phyloP scores from a whole-genome alignment of 306 rosid species.

The Quercus alba region DNA sequence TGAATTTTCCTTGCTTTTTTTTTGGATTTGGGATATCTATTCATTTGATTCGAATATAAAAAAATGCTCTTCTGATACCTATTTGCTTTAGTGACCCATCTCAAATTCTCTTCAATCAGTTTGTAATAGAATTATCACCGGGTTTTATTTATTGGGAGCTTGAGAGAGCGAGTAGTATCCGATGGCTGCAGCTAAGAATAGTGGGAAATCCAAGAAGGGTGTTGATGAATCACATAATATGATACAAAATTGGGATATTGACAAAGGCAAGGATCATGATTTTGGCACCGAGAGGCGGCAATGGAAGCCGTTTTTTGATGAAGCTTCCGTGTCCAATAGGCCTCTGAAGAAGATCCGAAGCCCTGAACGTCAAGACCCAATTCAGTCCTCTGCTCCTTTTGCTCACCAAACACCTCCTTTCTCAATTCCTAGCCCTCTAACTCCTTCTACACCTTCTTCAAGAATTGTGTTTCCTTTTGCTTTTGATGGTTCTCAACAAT shows the following conservation, averaged over 20 bases:
- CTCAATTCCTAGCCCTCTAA: conserved; percentile 10
- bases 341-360: conserved; percentile 80
- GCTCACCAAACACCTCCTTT: conserved; percentile 17
- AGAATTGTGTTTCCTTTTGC: conserved; percentile 69
- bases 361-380: conserved; percentile 45
- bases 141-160: conserved; percentile 3
- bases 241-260: conserved; percentile 28
- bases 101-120: conserved; percentile 8
- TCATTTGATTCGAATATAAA: not conserved
- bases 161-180: conserved; percentile 45
- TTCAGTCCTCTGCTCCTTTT: conserved; percentile 31
- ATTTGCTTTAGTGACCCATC: conserved; percentile 23
- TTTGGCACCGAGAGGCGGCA: conserved; percentile 36
- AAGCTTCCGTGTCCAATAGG: conserved; percentile 45
- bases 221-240: conserved; percentile 22
- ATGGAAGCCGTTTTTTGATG: conserved; percentile 56
- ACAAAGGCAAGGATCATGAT: conserved; percentile 31
- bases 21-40: not conserved
- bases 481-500: conserved; percentile 44
- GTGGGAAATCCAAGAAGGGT: conserved; percentile 46
- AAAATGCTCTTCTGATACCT: not conserved
- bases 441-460: conserved; percentile 35
- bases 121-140: not conserved
- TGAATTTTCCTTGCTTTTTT: not conserved
- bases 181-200: conserved; percentile 52